Percentiles rank a stretch among this genome's conserved stretches.
These are phyloP conservation scores for Dujonia santamariae DNA, from an alignment of 1,139 yeast species.

Conservation along the genomic window DNA sequence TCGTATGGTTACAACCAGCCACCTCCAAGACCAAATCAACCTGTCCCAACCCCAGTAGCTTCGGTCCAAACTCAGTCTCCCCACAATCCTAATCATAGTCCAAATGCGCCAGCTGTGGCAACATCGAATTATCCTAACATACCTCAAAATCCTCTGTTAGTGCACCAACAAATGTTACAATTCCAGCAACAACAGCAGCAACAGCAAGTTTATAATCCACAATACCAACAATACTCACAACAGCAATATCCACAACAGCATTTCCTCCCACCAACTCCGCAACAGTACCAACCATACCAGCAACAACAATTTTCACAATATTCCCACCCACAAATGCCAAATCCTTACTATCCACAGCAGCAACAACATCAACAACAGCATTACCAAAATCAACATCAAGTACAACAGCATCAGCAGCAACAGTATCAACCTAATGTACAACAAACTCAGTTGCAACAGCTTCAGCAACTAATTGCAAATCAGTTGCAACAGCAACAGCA, in stretches of 20 bases:
- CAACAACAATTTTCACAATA: slow-evolving; percentile 7
- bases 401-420: slow-evolving; percentile 13
- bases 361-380: slow-evolving; percentile 14
- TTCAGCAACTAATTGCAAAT: slow-evolving; percentile 27
- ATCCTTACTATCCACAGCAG: slow-evolving; percentile 11
- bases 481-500: slow-evolving; percentile 19
- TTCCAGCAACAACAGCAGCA: slow-evolving; percentile 9
- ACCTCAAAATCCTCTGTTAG: slow-evolving; percentile 3
- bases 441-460: slow-evolving; percentile 22
- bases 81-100: too few species aligned
- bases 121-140: slow-evolving; percentile 1
- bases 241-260: slow-evolving; percentile 8
- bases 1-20: slow-evolving; percentile 6
- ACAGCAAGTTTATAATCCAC: slow-evolving; percentile 9
- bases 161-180: slow-evolving; percentile 8
- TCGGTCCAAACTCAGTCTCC: too few species aligned
- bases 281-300: slow-evolving; percentile 5
- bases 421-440: slow-evolving; percentile 6
- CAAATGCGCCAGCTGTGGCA: neutral
- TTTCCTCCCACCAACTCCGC: neutral
- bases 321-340: slow-evolving; percentile 1
- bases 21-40: slow-evolving; percentile 4
- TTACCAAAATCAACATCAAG: slow-evolving; percentile 9
- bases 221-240: slow-evolving; percentile 7
- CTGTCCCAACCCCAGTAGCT: too few species aligned